phyloP scores from a whole-genome alignment of 1,284 basidiomycete genomes.

The Marasmius tenuissimus region DNA sequence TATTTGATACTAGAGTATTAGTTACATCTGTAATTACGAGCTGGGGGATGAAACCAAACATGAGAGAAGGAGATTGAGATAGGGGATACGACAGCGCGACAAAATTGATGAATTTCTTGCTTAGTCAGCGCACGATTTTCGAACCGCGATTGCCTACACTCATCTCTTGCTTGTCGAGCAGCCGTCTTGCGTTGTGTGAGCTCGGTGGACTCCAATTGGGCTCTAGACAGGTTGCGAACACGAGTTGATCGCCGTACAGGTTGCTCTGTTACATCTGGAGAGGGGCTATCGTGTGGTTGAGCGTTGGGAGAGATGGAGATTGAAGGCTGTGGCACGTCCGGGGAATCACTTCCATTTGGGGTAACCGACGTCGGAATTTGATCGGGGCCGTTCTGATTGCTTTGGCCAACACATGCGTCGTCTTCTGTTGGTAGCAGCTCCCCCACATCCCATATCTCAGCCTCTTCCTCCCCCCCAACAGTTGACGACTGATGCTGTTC shows the following conservation, averaged over 20 bases:
- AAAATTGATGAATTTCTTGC: background rate
- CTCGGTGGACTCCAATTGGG: no score
- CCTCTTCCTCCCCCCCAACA: slow-evolving; percentile 3
- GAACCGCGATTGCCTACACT: slow-evolving; percentile 3
- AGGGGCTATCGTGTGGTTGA: no score
- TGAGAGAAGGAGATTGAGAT: background rate
- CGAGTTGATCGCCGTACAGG: no score
- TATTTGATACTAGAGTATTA: background rate
- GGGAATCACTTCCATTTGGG: background rate
- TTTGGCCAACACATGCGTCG: background rate
- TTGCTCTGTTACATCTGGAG: no score
- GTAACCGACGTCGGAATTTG: background rate
- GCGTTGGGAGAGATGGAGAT: no score
- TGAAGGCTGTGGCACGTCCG: background rate
- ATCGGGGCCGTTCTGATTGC: background rate
- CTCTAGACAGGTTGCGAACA: no score
- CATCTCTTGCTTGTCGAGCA: no score
- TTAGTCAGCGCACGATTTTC: slow-evolving; percentile 5
- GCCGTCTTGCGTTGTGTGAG: no score
- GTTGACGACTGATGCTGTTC: slow-evolving; percentile 15
- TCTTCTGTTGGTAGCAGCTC: background rate
- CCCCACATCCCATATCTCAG: background rate
- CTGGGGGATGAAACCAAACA: no score
- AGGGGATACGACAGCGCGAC: background rate
- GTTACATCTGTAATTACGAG: background rate